These are phyloP conservation scores for Aspergillus pseudoglaucus DNA, from an alignment of 2,329 filamentous ascomycete species.

Conservation along the genomic window DNA sequence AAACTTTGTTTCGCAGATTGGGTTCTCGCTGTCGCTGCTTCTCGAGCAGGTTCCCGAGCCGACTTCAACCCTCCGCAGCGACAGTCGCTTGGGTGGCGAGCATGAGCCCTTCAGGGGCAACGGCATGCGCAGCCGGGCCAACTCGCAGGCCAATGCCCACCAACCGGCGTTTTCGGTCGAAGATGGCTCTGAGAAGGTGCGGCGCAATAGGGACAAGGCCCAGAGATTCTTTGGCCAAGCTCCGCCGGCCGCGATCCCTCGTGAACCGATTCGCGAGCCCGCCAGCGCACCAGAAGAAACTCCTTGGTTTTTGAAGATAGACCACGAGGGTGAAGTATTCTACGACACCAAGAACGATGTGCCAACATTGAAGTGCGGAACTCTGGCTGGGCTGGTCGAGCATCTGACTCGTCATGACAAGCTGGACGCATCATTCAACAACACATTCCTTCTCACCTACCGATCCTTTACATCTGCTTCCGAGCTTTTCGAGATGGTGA, in stretches of 20 bases:
- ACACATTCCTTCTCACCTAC: slow-evolving; percentile 95
- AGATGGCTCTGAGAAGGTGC: slow-evolving; percentile 32
- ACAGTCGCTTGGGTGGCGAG: slow-evolving; percentile 26
- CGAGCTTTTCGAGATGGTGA: slow-evolving; percentile 87
- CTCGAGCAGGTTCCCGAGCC: slow-evolving; percentile 66
- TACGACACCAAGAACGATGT: slow-evolving; percentile 78
- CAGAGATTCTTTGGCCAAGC: slow-evolving; percentile 44
- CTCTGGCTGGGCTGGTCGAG: slow-evolving; percentile 80
- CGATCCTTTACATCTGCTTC: slow-evolving; percentile 85
- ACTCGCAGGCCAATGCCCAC: slow-evolving; percentile 39
- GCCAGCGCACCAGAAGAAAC: slow-evolving; percentile 62
- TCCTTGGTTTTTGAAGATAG: slow-evolving; percentile 76
- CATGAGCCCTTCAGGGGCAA: slow-evolving; percentile 19
- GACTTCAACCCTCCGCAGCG: slow-evolving; percentile 43
- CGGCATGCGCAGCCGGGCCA: slow-evolving; percentile 21
- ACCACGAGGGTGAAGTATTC: slow-evolving; percentile 80
- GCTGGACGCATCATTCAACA: slow-evolving; percentile 90
- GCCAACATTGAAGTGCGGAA: slow-evolving; percentile 78
- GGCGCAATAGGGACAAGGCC: slow-evolving; percentile 42
- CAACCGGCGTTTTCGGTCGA: slow-evolving; percentile 36
- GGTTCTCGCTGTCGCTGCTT: slow-evolving; percentile 78
- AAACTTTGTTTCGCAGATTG: slow-evolving; percentile 77
- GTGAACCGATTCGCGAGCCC: slow-evolving; percentile 35
- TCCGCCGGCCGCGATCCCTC: slow-evolving; percentile 33
- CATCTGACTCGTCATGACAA: slow-evolving; percentile 95